phyloP scores from a whole-genome alignment of 257 asterid species.

The Solanum rostratum region DNA sequence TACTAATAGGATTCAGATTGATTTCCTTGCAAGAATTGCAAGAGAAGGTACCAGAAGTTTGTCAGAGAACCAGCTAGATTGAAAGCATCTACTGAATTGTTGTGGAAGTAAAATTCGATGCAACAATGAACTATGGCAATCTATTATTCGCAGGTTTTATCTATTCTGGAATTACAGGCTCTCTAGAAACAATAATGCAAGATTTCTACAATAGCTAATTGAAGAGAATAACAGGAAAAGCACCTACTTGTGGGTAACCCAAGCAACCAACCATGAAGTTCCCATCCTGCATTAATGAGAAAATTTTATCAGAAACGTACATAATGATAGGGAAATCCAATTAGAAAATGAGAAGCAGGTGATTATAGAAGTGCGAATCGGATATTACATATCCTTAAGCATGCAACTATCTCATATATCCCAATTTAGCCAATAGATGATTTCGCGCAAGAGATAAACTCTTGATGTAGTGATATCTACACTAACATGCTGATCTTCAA shows the following conservation, averaged over 20 bases:
- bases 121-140: neutral
- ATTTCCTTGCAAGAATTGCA: neutral
- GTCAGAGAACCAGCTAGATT: neutral
- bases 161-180: neutral
- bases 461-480: neutral
- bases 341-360: neutral
- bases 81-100: neutral
- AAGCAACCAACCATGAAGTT: slow-evolving; percentile 98
- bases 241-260: slow-evolving; percentile 83
- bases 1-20: neutral
- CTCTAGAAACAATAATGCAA: neutral
- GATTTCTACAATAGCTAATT: neutral
- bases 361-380: neutral
- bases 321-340: neutral
- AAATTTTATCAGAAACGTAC: neutral
- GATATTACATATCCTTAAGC: neutral
- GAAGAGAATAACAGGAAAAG: slow-evolving; percentile 2
- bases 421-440: neutral
- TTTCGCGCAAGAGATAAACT: neutral
- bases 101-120: neutral
- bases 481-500: neutral
- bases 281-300: slow-evolving; percentile 68
- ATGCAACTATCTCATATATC: neutral
- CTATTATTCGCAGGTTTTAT: neutral
- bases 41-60: neutral